Percentiles rank a stretch among this genome's conserved stretches.
phyloP scores from a whole-genome alignment of 306 rosid species.

The Glycine tomentella region DNA sequence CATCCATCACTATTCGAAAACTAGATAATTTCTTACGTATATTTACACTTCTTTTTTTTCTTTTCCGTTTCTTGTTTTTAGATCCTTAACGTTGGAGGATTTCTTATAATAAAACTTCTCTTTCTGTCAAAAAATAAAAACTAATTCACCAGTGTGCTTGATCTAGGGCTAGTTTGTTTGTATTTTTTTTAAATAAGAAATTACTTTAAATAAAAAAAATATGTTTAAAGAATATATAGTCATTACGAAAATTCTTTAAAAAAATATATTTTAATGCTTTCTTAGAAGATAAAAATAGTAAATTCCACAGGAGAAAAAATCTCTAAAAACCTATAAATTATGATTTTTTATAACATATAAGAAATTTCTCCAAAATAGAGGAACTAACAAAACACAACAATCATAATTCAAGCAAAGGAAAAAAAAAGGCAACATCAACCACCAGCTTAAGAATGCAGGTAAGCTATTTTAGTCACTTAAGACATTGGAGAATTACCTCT shows the following conservation, averaged over 20 bases:
- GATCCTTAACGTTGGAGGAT: neutral
- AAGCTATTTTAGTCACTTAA: neutral
- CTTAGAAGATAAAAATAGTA: neutral
- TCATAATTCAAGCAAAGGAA: neutral
- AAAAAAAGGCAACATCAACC: neutral
- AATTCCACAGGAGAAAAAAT: neutral
- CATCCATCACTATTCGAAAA: neutral
- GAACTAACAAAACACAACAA: conserved; percentile 29
- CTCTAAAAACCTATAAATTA: neutral
- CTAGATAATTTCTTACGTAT: neutral
- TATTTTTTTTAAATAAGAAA: neutral
- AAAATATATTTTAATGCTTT: neutral
- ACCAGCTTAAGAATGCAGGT: conserved; percentile 6
- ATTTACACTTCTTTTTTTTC: neutral
- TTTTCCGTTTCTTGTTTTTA: neutral
- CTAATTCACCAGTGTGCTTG: neutral
- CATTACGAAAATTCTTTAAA: neutral
- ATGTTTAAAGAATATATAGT: neutral
- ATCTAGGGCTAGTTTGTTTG: neutral
- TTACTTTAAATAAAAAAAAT: neutral
- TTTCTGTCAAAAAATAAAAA: neutral
- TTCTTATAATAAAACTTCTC: neutral
- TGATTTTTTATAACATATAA: neutral
- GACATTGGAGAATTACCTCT: conserved; percentile 62
- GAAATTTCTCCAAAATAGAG: neutral